Percentiles rank a stretch among this genome's conserved stretches.
Evolutionary conservation across 495 filamentous ascomycete genomes (phyloP).

Genomic region (Tuber calosporum): DNA sequence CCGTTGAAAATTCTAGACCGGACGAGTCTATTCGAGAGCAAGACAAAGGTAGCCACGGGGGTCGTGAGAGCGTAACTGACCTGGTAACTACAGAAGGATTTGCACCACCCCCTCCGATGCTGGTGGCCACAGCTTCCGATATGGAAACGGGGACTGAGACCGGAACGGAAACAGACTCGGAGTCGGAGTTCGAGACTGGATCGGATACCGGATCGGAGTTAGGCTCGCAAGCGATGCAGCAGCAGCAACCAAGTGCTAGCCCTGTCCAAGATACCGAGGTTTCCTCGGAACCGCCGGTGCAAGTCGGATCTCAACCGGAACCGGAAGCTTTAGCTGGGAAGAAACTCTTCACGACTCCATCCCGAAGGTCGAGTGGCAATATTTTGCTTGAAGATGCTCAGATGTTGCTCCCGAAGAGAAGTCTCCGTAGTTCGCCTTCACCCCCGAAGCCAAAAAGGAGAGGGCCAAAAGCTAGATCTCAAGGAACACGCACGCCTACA

Average conservation of each 20-base stretch:
- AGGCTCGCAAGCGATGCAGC: background rate
- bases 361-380: slow-evolving; percentile 13
- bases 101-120: background rate
- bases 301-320: background rate
- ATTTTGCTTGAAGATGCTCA: slow-evolving; percentile 26
- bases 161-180: slow-evolving; percentile 14
- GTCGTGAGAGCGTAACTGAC: slow-evolving; percentile 10
- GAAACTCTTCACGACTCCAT: slow-evolving; percentile 14
- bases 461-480: slow-evolving; percentile 25
- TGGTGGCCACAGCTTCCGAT: background rate
- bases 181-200: slow-evolving; percentile 16
- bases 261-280: background rate
- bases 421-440: slow-evolving; percentile 33
- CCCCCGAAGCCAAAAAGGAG: slow-evolving; percentile 37
- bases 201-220: background rate
- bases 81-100: background rate
- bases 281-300: background rate
- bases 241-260: background rate
- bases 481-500: slow-evolving; percentile 29
- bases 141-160: slow-evolving; percentile 24
- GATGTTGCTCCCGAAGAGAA: slow-evolving; percentile 34
- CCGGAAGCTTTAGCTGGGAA: slow-evolving; percentile 1
- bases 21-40: slow-evolving; percentile 4
- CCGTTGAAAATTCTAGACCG: slow-evolving; percentile 8
- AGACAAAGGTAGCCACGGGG: slow-evolving; percentile 5